A percentile compares a stretch with the other conserved stretches of the same genome.
phyloP scores from a whole-genome alignment of 108 stramenopile species.

The Nitzschia palea region DNA sequence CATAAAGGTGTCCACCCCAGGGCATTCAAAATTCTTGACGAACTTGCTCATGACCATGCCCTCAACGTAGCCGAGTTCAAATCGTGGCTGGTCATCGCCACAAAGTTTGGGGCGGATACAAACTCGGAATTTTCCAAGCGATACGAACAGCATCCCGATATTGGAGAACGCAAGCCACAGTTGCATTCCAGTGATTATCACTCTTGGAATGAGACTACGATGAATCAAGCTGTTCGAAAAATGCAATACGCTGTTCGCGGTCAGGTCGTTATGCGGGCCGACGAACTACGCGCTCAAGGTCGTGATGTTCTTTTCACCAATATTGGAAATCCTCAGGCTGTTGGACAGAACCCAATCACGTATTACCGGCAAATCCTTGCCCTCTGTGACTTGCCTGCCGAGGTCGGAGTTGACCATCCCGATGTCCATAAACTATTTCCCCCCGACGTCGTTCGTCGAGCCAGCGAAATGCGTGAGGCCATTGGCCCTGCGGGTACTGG shows the following conservation, averaged over 20 bases:
- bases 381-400: constrained; percentile 64
- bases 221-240: constrained; percentile 31
- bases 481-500: constrained; percentile 71
- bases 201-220: constrained; percentile 38
- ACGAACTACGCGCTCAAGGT: constrained; percentile 29
- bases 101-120: constrained; percentile 47
- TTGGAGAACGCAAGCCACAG: constrained; percentile 27
- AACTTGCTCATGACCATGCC: constrained; percentile 22
- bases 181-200: constrained; percentile 1
- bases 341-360: constrained; percentile 87
- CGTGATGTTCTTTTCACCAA: constrained; percentile 86
- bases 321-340: constrained; percentile 95
- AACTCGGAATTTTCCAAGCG: constrained; percentile 35
- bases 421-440: constrained; percentile 57
- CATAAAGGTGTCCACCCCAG: constrained; percentile 27
- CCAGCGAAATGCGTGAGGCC: constrained; percentile 47
- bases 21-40: constrained; percentile 26
- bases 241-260: constrained; percentile 79
- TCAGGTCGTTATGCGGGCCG: constrained; percentile 62
- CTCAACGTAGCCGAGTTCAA: constrained; percentile 35
- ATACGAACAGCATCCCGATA: constrained; percentile 35
- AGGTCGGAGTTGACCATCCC: constrained; percentile 71
- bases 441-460: constrained; percentile 64
- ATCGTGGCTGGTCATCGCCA: constrained; percentile 60
- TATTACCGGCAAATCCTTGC: constrained; percentile 91